phyloP scores from a whole-genome alignment of 2,329 filamentous ascomycete genomes.

The Hypoxylon sp. region DNA sequence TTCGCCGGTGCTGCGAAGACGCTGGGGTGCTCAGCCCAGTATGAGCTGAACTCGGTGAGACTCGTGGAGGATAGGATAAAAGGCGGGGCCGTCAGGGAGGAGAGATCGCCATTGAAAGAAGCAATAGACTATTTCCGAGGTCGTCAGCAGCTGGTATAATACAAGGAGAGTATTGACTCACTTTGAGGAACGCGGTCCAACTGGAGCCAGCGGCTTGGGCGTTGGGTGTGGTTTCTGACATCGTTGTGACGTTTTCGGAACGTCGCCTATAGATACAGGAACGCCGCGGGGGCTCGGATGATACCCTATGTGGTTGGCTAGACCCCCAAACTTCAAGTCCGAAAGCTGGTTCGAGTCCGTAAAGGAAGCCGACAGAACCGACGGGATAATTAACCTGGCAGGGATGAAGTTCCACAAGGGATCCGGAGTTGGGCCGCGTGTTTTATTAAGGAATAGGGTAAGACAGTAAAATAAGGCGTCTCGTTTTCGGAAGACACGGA shows the following conservation, averaged over 20 bases:
- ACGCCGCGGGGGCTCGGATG: slow-evolving; percentile 16
- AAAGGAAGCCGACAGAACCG: slow-evolving; percentile 5
- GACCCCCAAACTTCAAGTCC: slow-evolving; percentile 22
- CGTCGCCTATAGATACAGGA: slow-evolving; percentile 21
- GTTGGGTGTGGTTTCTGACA: slow-evolving; percentile 49
- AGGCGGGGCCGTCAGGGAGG: slow-evolving; percentile 65
- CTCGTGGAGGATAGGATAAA: slow-evolving; percentile 63
- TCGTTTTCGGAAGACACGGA: slow-evolving; percentile 32
- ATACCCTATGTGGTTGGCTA: slow-evolving; percentile 25
- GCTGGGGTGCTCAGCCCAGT: slow-evolving; percentile 63
- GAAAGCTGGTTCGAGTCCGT: slow-evolving; percentile 24
- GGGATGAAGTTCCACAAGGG: slow-evolving; percentile 34
- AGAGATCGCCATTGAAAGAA: slow-evolving; percentile 63
- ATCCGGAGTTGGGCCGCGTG: slow-evolving; percentile 13
- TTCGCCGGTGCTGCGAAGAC: slow-evolving; percentile 63
- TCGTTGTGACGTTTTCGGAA: slow-evolving; percentile 35
- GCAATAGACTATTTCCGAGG: slow-evolving; percentile 49
- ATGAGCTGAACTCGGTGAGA: slow-evolving; percentile 64
- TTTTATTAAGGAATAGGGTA: not conserved
- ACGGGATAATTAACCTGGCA: slow-evolving; percentile 21
- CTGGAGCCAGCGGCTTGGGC: slow-evolving; percentile 51
- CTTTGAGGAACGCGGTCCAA: slow-evolving; percentile 54
- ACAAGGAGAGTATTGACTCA: slow-evolving; percentile 31
- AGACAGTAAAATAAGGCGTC: slow-evolving; percentile 13
- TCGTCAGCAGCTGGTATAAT: slow-evolving; percentile 16